These are phyloP conservation scores for Hippophae rhamnoides DNA, from an alignment of 306 rosid species.

Conservation along the genomic window DNA sequence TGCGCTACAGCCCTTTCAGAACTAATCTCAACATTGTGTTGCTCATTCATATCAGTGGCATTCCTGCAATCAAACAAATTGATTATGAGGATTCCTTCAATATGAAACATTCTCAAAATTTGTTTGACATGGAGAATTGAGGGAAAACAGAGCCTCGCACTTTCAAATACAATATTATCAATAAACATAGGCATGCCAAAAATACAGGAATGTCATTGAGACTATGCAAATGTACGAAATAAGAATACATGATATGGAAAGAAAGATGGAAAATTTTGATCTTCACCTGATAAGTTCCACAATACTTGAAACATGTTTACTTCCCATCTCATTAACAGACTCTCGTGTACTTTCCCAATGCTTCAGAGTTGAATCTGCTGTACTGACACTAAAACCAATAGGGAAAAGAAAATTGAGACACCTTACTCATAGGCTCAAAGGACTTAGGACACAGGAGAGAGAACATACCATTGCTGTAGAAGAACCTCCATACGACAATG, in stretches of 20 bases:
- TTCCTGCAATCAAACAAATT: conserved; percentile 30
- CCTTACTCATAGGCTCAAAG: neutral
- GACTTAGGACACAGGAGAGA: neutral
- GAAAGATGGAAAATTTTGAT: conserved; percentile 2
- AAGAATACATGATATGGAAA: neutral
- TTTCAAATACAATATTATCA: too few species aligned
- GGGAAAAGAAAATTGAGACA: conserved; percentile 6
- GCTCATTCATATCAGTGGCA: conserved; percentile 48
- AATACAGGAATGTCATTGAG: too few species aligned
- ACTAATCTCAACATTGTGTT: conserved; percentile 57
- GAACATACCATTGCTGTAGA: conserved; percentile 57
- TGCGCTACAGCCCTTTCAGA: conserved; percentile 50
- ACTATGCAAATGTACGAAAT: too few species aligned
- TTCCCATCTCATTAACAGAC: conserved; percentile 53
- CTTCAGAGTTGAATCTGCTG: conserved; percentile 48
- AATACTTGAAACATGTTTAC: conserved; percentile 43
- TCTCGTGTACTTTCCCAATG: conserved; percentile 55
- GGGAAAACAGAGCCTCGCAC: too few species aligned
- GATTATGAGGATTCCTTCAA: conserved; percentile 1
- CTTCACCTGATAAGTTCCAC: conserved; percentile 61
- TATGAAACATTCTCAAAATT: too few species aligned
- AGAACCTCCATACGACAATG: conserved; percentile 83
- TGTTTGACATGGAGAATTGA: too few species aligned
- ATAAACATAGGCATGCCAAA: neutral
- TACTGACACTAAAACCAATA: conserved; percentile 31